Evolutionary conservation across 208 protist genomes (phyloP).

Genomic region (Acanthamoeba sp.): DNA sequence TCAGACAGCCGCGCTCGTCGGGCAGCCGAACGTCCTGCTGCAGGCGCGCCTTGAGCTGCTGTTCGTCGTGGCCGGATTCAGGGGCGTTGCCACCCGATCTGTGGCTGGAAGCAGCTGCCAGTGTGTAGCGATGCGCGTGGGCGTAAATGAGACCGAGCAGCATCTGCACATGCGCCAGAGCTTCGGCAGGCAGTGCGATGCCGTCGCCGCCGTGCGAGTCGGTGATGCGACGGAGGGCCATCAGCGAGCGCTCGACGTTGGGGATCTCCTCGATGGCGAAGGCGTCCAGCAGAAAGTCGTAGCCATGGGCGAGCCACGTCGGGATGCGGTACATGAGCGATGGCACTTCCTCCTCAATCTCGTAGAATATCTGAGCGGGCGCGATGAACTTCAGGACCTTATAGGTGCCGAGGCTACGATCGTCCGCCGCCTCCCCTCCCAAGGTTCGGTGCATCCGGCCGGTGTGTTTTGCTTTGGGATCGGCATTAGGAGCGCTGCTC

Average conservation of each 20-base stretch:
- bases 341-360: slow-evolving; percentile 43
- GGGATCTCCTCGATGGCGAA: slow-evolving; percentile 33
- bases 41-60: neutral
- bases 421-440: neutral
- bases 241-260: neutral
- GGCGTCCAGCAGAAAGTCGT: slow-evolving; percentile 56
- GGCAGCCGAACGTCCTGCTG: slow-evolving; percentile 36
- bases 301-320: slow-evolving; percentile 52
- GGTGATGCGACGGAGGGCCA: neutral
- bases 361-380: slow-evolving; percentile 33
- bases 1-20: slow-evolving; percentile 1
- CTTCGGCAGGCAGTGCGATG: neutral
- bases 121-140: neutral
- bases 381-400: slow-evolving; percentile 23
- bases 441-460: no score
- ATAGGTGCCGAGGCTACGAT: neutral
- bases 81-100: neutral
- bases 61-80: neutral
- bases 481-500: no score
- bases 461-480: no score
- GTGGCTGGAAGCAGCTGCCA: no score
- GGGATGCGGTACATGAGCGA: slow-evolving; percentile 42
- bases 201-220: neutral
- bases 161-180: slow-evolving; percentile 27
- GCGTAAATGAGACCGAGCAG: slow-evolving; percentile 48